Evolutionary conservation across 768 basidiomycete species (phyloP).

Genomic region (Russula ochroleuca): DNA sequence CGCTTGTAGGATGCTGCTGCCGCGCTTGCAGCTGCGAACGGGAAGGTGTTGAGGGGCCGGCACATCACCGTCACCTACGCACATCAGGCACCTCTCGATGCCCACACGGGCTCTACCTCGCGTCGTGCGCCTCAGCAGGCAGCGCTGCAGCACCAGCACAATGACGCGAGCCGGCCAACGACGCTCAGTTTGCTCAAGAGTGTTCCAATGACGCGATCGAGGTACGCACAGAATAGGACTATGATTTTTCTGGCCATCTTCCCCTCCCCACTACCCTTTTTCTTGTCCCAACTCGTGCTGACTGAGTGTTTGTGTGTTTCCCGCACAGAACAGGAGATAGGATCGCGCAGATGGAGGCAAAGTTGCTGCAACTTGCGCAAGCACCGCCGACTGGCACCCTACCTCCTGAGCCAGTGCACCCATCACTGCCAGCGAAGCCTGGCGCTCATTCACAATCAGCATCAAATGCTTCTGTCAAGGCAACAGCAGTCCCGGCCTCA

Average conservation of each 20-base stretch:
- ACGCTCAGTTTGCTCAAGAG: slow-evolving; percentile 86
- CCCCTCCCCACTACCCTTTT: too few species aligned
- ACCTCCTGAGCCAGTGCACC: slow-evolving; percentile 36
- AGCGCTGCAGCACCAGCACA: background rate
- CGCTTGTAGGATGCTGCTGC: slow-evolving; percentile 70
- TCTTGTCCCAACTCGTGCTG: background rate
- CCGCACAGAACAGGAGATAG: slow-evolving; percentile 68
- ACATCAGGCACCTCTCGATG: slow-evolving; percentile 64
- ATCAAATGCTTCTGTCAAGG: background rate
- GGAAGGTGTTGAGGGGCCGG: slow-evolving; percentile 79
- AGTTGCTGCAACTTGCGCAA: slow-evolving; percentile 73
- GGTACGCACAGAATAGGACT: slow-evolving; percentile 37
- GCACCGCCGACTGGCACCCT: slow-evolving; percentile 18
- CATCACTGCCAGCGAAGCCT: slow-evolving; percentile 21
- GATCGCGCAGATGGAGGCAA: slow-evolving; percentile 95
- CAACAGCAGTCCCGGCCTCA: background rate
- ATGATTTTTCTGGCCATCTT: too few species aligned
- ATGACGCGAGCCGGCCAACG: slow-evolving; percentile 67
- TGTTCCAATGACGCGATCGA: slow-evolving; percentile 44
- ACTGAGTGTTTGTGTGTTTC: background rate
- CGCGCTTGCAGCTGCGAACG: slow-evolving; percentile 69
- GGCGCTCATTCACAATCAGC: background rate
- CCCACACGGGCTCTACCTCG: slow-evolving; percentile 16
- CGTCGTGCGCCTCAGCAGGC: slow-evolving; percentile 9
- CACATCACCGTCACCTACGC: slow-evolving; percentile 90